These are phyloP conservation scores for Ceriops decandra DNA, from an alignment of 345 rosid genomes.

Conservation along the genomic window DNA sequence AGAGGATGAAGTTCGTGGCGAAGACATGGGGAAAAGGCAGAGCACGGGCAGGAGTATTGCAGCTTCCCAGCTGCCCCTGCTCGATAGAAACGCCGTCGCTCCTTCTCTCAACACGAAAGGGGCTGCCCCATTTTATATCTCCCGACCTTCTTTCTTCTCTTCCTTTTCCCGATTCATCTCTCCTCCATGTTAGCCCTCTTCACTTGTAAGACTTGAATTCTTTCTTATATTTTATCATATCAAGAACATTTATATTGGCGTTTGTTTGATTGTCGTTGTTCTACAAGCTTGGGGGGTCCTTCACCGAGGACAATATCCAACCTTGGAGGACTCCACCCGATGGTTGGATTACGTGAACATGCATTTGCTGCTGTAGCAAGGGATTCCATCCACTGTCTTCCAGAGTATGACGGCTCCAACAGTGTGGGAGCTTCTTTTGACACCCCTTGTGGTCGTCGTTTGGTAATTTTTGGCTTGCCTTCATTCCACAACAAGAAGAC, in stretches of 20 bases:
- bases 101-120: constrained; percentile 66
- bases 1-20: constrained; percentile 49
- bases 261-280: not conserved
- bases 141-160: constrained; percentile 72
- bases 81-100: constrained; percentile 63
- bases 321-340: constrained; percentile 57
- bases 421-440: constrained; percentile 67
- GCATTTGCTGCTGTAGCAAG: constrained; percentile 50
- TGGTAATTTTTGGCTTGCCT: constrained; percentile 36
- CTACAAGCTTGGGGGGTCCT: constrained; percentile 48
- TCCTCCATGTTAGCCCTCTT: constrained; percentile 67
- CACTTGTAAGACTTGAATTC: constrained; percentile 53
- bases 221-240: not conserved
- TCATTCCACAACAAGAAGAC: not conserved
- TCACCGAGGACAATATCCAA: constrained; percentile 43
- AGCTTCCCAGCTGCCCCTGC: constrained; percentile 34
- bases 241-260: not conserved
- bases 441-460: constrained; percentile 58
- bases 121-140: constrained; percentile 57
- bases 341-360: constrained; percentile 50
- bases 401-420: constrained; percentile 44
- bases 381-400: constrained; percentile 71
- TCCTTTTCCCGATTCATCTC: constrained; percentile 53
- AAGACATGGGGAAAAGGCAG: constrained; percentile 48
- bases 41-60: constrained; percentile 50